A percentile compares a stretch with the other conserved stretches of the same genome.
These are phyloP conservation scores for Dissoconium aciculare DNA, from an alignment of 2,329 filamentous ascomycete genomes.

Conservation along the genomic window DNA sequence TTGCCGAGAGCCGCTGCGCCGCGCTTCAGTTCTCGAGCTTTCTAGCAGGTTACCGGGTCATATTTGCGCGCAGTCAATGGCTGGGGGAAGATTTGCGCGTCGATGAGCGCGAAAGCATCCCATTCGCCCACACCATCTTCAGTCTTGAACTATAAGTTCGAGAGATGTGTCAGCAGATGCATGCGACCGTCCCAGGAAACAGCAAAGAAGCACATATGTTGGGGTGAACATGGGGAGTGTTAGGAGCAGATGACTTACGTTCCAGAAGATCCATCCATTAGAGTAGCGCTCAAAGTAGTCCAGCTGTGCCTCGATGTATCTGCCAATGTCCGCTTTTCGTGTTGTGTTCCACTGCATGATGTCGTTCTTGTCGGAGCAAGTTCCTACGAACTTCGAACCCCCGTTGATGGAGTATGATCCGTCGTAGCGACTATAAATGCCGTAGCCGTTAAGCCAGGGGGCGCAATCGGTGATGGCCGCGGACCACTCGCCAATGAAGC, in stretches of 20 bases:
- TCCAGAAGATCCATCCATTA: constrained; percentile 42
- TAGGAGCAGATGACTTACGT: no score
- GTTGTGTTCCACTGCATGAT: constrained; percentile 33
- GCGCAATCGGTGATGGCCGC: constrained; percentile 51
- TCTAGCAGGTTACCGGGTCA: no score
- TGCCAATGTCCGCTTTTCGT: constrained; percentile 33
- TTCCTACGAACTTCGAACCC: constrained; percentile 37
- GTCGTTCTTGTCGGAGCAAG: constrained; percentile 38
- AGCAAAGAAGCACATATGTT: no score
- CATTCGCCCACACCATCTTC: constrained; percentile 34
- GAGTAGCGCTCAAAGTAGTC: constrained; percentile 36
- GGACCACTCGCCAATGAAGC: constrained; percentile 55
- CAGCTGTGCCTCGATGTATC: constrained; percentile 42
- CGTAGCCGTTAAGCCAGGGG: constrained; percentile 37
- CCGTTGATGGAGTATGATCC: constrained; percentile 39
- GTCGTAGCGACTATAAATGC: constrained; percentile 45
- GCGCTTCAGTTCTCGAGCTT: no score
- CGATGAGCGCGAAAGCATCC: constrained; percentile 37
- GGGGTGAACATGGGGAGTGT: no score
- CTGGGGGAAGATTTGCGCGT: constrained; percentile 38
- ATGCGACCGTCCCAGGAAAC: no score
- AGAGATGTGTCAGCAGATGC: constrained; percentile 3
- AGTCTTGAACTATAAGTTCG: constrained; percentile 39
- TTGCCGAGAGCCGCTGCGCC: no score
- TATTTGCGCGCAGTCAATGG: constrained; percentile 23